Base-by-base conservation (phyloP, 202 grass and related monocot genomes). In the Setaria italica region DNA sequence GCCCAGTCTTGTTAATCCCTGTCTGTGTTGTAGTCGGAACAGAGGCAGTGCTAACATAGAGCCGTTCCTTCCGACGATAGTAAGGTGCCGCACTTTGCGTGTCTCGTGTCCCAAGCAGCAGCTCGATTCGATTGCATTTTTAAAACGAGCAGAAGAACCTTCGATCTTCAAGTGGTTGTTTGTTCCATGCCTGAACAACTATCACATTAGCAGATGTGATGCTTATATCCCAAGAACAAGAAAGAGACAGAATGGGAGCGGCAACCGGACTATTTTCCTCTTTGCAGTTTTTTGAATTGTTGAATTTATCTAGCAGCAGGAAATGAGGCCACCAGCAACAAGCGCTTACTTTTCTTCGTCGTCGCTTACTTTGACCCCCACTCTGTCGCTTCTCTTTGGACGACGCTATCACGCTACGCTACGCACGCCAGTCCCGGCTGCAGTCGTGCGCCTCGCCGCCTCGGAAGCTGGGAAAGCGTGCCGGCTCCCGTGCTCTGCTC, bases 71-170 rank as follows among this genome's bases (percentile, higher is more conserved):
- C 3, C 45, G 25, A 10, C 19, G 76, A 11, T 65, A n/a, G 77
- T 54, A 53, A 73, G 76, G 56, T 72, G 33, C 13, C 17, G 55
- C 67, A 32, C 67, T 73, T 86, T 86, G 67, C 57, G 76, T 73
- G 76, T 15, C 6, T 15, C 37, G 30, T 66, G 16, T 85, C 83
- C 12, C 15, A 4, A 70, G 32, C 63, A 25, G 34, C 42, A 19
- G 15, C 54, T 19, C 25, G 25, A 3, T 3, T 2, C 13, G 15
- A 6, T 10, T 19, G 45, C 71, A 41, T 35, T 74, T 1, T 37
- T 51, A 60, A 21, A 42, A 81, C 37, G 15, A 70, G 79, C 15
- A 33, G 11, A 59, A 49, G 17, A 37, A 9, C 9, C 20, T n/a
- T 59, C 0, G 12, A 12, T 9, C 8, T 46, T 72, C 25, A 10